Base-by-base conservation (phyloP, 257 asterid species). In the Solanum pimpinellifolium region DNA sequence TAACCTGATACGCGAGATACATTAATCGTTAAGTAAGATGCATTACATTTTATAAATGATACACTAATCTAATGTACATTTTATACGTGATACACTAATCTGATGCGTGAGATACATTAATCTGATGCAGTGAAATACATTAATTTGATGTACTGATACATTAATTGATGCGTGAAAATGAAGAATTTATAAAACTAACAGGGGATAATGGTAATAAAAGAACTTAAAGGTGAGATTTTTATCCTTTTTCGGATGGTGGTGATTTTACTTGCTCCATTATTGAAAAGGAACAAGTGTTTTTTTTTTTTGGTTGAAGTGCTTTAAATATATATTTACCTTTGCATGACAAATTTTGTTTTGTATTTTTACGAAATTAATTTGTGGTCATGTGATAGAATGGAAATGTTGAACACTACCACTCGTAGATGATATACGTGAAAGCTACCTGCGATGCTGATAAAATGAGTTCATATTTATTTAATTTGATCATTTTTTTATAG, bases 191-290 rank as follows among this genome's bases (percentile, higher is more conserved):
- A 37, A 37, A 37, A 37, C 6, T 37, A 37, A 37, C 7, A 37
- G 39, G 7, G 2, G 0, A 37, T 37, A 37, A 37, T 37, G 7
- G 0, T 37, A 5, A 37, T 37, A 37, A 37, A 1, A 37, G 0
- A 37, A 37, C 1, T 5, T 37, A 37, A 37, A 37, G 7, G 7
- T 37, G 39, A 37, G 39, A 37, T 37, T 37, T 37, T 37, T 37
- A 1, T 37, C 7, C 1, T 37, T 37, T 37, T 37, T 37, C 39
- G 5, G 76, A 35, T 86, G 93, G 89, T 72, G 88, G 92, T 86
- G 92, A 87, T 89, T 85, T 12, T 42, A 20, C 29, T 44, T 76
- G 90, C 88, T 89, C 93, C 94, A 92, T 92, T 76, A 92, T 92
- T 76, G 86, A 84, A 68, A 46, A 20, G 74, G 16, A 80, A 42